These are phyloP conservation scores for Botrytis fragariae DNA, from an alignment of 2,329 filamentous ascomycete genomes.

Conservation along the genomic window DNA sequence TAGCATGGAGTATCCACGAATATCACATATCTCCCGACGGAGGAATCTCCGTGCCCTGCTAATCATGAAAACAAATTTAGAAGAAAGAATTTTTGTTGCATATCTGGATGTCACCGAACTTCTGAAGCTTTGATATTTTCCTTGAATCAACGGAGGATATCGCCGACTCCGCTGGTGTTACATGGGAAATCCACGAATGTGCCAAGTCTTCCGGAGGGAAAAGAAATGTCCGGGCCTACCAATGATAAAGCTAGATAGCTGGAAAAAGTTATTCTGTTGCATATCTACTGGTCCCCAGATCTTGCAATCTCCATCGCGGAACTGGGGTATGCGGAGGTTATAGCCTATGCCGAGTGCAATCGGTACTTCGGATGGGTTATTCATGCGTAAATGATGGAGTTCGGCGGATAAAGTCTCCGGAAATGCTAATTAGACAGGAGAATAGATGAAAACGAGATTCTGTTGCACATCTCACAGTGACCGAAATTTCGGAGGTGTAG, in stretches of 20 bases:
- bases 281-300: not conserved
- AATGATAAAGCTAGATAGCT: not conserved
- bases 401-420: not conserved
- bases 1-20: not conserved
- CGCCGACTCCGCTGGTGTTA: not conserved
- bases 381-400: not conserved
- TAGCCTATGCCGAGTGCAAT: not conserved
- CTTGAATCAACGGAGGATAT: not conserved
- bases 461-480: not conserved
- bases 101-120: not conserved
- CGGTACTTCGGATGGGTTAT: not conserved
- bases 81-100: not conserved
- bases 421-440: not conserved
- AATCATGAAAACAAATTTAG: not conserved
- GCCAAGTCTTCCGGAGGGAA: not conserved
- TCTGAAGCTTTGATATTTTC: not conserved
- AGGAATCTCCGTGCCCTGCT: not conserved
- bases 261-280: not conserved
- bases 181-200: not conserved
- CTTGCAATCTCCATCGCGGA: not conserved
- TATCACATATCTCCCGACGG: not conserved
- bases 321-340: not conserved
- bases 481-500: not conserved
- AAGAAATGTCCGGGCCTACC: not conserved
- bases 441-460: not conserved